phyloP scores from a whole-genome alignment of 106 monocot genomes.

The Phalaenopsis aphrodite region DNA sequence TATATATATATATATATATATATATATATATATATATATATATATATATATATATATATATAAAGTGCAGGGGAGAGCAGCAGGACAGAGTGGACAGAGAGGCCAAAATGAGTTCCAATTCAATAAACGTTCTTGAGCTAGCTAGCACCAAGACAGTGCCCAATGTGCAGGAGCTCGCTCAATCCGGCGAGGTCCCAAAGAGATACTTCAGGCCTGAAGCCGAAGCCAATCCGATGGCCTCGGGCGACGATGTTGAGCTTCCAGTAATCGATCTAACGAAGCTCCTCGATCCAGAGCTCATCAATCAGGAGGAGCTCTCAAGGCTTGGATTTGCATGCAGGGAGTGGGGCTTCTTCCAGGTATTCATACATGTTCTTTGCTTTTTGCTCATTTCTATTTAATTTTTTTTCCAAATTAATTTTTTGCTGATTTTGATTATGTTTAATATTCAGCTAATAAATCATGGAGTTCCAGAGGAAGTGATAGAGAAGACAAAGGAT shows the following conservation, averaged over 20 bases:
- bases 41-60: too few relatives aligned
- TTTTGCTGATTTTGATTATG: neutral
- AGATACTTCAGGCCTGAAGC: neutral
- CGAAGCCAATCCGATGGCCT: neutral
- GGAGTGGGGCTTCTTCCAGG: slow-evolving; percentile 11
- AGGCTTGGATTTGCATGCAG: neutral
- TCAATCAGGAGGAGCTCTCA: neutral
- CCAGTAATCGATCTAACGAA: neutral
- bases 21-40: too few relatives aligned
- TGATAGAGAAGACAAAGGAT: neutral
- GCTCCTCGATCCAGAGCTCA: neutral
- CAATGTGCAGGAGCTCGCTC: neutral
- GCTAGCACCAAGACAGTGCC: neutral
- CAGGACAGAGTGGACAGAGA: too few relatives aligned
- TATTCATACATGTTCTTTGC: neutral
- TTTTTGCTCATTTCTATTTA: neutral
- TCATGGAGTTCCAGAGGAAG: slow-evolving; percentile 1
- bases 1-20: too few relatives aligned
- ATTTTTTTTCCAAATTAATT: too few relatives aligned
- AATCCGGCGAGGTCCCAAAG: neutral
- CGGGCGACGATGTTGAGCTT: neutral
- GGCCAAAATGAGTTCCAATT: too few relatives aligned
- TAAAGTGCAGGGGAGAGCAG: too few relatives aligned
- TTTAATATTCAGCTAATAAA: neutral
- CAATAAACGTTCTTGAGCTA: neutral